Evolutionary conservation across 2,329 filamentous ascomycete species (phyloP).

Genomic region (Pseudogymnoascus pannorum): DNA sequence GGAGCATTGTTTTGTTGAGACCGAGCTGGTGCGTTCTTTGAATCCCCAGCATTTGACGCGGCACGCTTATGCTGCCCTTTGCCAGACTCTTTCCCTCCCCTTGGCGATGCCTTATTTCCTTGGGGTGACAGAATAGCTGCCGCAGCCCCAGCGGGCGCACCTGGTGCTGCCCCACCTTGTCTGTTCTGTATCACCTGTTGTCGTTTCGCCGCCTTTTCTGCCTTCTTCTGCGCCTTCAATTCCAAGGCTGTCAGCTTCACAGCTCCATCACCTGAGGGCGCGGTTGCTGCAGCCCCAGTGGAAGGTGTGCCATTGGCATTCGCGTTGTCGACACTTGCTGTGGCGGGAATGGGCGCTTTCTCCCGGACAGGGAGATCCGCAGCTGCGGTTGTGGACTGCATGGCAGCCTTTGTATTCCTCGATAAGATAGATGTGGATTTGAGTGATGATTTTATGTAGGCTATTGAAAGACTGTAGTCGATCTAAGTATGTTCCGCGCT

Average conservation of each 20-base stretch:
- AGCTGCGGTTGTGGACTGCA: constrained; percentile 1
- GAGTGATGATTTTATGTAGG: background rate
- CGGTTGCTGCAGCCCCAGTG: background rate
- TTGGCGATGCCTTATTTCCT: constrained; percentile 25
- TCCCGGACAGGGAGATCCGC: constrained; percentile 2
- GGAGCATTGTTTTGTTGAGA: constrained; percentile 22
- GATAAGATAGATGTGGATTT: background rate
- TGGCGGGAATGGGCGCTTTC: background rate
- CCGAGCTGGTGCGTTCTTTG: constrained; percentile 21
- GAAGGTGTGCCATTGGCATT: background rate
- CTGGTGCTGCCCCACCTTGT: constrained; percentile 31
- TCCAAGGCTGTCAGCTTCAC: constrained; percentile 61
- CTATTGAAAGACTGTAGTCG: background rate
- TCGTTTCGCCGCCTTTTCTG: constrained; percentile 82
- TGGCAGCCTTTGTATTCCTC: background rate
- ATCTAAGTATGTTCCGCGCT: constrained; percentile 1
- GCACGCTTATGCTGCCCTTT: constrained; percentile 29
- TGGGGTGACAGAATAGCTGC: constrained; percentile 13
- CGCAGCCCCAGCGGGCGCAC: constrained; percentile 20
- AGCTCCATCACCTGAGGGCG: constrained; percentile 22
- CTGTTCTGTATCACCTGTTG: constrained; percentile 58
- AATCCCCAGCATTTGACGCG: constrained; percentile 24
- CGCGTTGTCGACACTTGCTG: background rate
- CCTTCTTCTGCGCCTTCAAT: constrained; percentile 86
- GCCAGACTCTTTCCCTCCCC: constrained; percentile 32